Conservation (phyloP, 208 protist species). For the Wallacemonas collosoma region DNA sequence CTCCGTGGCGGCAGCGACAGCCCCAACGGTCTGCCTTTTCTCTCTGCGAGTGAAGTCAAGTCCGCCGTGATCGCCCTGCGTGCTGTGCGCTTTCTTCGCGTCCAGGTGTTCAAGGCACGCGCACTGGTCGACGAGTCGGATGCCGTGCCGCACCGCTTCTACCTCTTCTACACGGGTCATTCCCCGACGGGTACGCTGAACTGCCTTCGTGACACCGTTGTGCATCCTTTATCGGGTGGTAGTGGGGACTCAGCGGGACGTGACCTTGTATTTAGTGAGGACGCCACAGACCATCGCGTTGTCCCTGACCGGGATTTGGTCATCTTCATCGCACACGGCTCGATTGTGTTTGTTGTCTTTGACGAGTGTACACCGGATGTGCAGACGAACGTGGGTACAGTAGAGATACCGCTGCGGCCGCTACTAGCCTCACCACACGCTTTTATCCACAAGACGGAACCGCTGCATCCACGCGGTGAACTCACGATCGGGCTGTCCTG, state of each 20-base stretch:
- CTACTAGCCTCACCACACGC: conserved; percentile 67
- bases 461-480: conserved; percentile 72
- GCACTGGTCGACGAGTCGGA: conserved; percentile 30
- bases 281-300: conserved; percentile 75
- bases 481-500: conserved; percentile 78
- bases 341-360: conserved; percentile 83
- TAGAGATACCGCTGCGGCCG: conserved; percentile 67
- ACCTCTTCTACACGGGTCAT: conserved; percentile 84
- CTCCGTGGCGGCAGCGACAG: background rate
- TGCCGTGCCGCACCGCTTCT: conserved; percentile 23
- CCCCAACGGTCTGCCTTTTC: conserved; percentile 1
- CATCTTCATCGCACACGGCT: conserved; percentile 58
- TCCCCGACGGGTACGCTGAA: conserved; percentile 36
- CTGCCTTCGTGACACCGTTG: conserved; percentile 76
- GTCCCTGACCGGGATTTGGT: conserved; percentile 68
- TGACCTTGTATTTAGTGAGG: conserved; percentile 53
- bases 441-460: conserved; percentile 49
- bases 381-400: conserved; percentile 65
- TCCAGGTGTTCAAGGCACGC: conserved; percentile 71
- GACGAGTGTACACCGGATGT: conserved; percentile 69
- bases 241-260: conserved; percentile 40
- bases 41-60: conserved; percentile 42
- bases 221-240: conserved; percentile 35
- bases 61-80: conserved; percentile 71
- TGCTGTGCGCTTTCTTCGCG: conserved; percentile 56